Evolutionary conservation across 192 early-diverging fungal species (phyloP).

Genomic region (Kickxella alabastrina): DNA sequence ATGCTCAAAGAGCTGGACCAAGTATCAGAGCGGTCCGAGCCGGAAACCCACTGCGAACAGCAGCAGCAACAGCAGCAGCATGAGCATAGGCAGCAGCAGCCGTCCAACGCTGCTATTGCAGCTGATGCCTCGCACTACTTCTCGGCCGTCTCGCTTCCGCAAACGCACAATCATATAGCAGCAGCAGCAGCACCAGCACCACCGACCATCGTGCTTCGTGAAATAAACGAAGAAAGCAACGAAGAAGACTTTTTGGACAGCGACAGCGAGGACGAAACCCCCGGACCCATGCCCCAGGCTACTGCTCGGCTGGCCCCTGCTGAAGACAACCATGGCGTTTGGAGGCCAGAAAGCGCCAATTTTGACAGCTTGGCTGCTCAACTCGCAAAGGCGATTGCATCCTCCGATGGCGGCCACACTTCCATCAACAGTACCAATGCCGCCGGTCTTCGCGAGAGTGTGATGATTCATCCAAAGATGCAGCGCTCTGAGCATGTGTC

Average conservation of each 20-base stretch:
- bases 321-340: not conserved
- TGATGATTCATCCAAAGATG: not conserved
- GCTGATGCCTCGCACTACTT: conserved; percentile 16
- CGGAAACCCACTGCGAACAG: too few species aligned
- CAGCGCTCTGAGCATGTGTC: not conserved
- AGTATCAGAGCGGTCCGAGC: too few species aligned
- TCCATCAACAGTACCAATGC: not conserved
- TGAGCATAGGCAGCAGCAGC: not conserved
- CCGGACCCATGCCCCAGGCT: not conserved
- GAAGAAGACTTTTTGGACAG: conserved; percentile 33
- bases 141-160: conserved; percentile 20
- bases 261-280: conserved; percentile 26
- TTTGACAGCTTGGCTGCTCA: conserved; percentile 36
- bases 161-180: not conserved
- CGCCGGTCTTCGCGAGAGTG: conserved; percentile 4
- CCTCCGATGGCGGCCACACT: not conserved
- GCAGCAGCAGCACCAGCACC: not conserved
- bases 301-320: not conserved
- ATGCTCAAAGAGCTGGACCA: conserved; percentile 1
- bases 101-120: not conserved
- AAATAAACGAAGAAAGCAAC: not conserved
- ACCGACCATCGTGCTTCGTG: not conserved
- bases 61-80: not conserved
- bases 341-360: conserved; percentile 29
- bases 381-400: conserved; percentile 24